Percentiles rank a stretch among this genome's conserved stretches.
Conservation (phyloP, 1,284 basidiomycete species). For the Schizophyllum commune region DNA sequence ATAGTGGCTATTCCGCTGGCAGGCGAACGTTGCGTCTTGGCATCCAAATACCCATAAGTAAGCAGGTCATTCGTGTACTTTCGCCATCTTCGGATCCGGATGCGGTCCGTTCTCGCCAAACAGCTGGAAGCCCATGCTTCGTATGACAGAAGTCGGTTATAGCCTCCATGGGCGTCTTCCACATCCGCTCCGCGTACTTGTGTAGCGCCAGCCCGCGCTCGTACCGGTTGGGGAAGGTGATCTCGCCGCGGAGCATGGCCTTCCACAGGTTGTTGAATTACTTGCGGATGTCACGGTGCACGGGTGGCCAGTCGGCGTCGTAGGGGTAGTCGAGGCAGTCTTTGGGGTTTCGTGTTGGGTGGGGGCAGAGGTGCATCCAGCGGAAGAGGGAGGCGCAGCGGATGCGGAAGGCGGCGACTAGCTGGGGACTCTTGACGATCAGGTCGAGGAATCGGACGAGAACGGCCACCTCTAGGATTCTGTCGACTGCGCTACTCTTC, state of each 20-base stretch:
- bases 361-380: neutral
- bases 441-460: neutral
- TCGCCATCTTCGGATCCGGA: no score
- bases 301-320: no score
- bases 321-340: no score
- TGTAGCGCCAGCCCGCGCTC: neutral
- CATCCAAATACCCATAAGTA: no score
- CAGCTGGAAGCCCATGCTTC: no score
- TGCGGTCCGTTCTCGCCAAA: no score
- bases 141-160: no score
- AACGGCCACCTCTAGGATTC: neutral
- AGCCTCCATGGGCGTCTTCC: neutral
- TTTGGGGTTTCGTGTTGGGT: neutral
- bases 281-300: neutral
- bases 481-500: neutral
- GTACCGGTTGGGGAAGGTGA: neutral
- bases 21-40: no score
- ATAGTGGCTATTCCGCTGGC: no score
- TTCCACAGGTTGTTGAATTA: neutral
- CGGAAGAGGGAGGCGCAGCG: neutral
- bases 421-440: neutral
- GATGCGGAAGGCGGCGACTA: neutral
- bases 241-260: neutral
- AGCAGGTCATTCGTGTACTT: no score
- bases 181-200: neutral